Conservation (phyloP, 1,139 yeast genomes). For the Kodamaea sp. region DNA sequence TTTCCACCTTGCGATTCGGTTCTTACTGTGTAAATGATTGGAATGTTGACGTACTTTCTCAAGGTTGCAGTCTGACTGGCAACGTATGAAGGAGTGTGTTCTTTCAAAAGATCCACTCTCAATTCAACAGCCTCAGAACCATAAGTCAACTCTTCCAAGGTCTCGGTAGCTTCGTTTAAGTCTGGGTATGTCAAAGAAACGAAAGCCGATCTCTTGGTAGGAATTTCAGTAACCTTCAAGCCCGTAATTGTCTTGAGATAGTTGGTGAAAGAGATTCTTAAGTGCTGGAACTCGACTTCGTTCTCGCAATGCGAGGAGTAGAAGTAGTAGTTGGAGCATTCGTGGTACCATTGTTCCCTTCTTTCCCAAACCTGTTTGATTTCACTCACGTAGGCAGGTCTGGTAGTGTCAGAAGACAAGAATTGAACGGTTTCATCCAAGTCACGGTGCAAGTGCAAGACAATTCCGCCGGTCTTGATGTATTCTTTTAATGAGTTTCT, state of each 20-base stretch:
- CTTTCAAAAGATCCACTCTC: slow-evolving; percentile 69
- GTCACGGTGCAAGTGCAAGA: slow-evolving; percentile 87
- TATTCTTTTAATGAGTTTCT: slow-evolving; percentile 62
- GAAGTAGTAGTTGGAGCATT: slow-evolving; percentile 77
- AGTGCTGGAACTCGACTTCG: slow-evolving; percentile 53
- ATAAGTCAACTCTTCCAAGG: slow-evolving; percentile 53
- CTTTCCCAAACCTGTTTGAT: slow-evolving; percentile 80
- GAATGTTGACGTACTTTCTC: slow-evolving; percentile 62
- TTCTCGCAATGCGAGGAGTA: slow-evolving; percentile 72
- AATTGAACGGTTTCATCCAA: slow-evolving; percentile 77
- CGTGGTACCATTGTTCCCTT: slow-evolving; percentile 78
- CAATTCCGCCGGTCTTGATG: slow-evolving; percentile 64
- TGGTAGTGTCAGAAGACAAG: slow-evolving; percentile 70
- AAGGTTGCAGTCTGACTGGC: slow-evolving; percentile 73
- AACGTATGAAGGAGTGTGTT: slow-evolving; percentile 54
- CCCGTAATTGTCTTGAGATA: slow-evolving; percentile 72
- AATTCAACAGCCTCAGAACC: slow-evolving; percentile 86
- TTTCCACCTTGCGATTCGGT: slow-evolving; percentile 81
- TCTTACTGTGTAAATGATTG: slow-evolving; percentile 80
- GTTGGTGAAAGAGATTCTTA: slow-evolving; percentile 59
- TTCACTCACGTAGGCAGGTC: slow-evolving; percentile 86
- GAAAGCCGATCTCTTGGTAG: slow-evolving; percentile 63
- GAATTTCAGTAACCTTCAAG: slow-evolving; percentile 38
- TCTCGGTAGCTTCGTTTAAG: slow-evolving; percentile 45
- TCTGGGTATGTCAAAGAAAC: slow-evolving; percentile 69